phyloP scores from a whole-genome alignment of 2,329 filamentous ascomycete genomes.

The Lizonia empirigonia region DNA sequence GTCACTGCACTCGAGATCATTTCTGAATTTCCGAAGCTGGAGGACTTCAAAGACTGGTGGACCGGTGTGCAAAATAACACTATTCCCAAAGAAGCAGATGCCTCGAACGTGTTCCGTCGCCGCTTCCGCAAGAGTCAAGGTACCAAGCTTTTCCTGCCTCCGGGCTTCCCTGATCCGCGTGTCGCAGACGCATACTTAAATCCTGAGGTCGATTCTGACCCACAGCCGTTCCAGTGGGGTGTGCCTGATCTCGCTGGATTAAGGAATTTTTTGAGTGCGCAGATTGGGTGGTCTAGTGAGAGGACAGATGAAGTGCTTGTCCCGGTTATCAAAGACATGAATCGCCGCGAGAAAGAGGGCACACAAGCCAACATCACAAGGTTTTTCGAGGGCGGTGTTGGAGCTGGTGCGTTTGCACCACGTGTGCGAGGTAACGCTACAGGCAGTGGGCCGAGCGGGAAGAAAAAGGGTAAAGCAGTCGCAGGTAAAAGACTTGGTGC shows the following conservation, averaged over 20 bases:
- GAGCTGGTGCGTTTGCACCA: conserved; percentile 73
- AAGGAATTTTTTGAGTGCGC: conserved; percentile 82
- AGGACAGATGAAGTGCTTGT: conserved; percentile 94
- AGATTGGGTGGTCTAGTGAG: conserved; percentile 91
- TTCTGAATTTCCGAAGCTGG: conserved; percentile 80
- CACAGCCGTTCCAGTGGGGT: conserved; percentile 89
- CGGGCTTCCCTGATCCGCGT: conserved; percentile 75
- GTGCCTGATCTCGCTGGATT: conserved; percentile 90
- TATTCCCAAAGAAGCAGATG: conserved; percentile 64
- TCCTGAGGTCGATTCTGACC: conserved; percentile 81
- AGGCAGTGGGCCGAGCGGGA: conserved; percentile 62
- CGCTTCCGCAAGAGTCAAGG: conserved; percentile 83
- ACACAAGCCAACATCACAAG: conserved; percentile 97
- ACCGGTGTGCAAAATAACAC: conserved; percentile 70
- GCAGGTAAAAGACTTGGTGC: conserved; percentile 44
- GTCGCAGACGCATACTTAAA: conserved; percentile 84
- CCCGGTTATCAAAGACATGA: conserved; percentile 95
- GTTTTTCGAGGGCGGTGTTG: conserved; percentile 79
- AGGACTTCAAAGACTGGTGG: conserved; percentile 90
- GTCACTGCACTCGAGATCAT: conserved; percentile 95
- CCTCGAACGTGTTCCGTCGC: conserved; percentile 70
- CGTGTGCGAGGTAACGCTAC: conserved; percentile 66
- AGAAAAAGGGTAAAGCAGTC: conserved; percentile 37
- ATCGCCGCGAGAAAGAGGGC: conserved; percentile 81
- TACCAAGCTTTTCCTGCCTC: conserved; percentile 84